Percentiles rank a stretch among this genome's conserved stretches.
phyloP scores from a whole-genome alignment of 345 rosid genomes.

The Aquilaria yunnanensis region DNA sequence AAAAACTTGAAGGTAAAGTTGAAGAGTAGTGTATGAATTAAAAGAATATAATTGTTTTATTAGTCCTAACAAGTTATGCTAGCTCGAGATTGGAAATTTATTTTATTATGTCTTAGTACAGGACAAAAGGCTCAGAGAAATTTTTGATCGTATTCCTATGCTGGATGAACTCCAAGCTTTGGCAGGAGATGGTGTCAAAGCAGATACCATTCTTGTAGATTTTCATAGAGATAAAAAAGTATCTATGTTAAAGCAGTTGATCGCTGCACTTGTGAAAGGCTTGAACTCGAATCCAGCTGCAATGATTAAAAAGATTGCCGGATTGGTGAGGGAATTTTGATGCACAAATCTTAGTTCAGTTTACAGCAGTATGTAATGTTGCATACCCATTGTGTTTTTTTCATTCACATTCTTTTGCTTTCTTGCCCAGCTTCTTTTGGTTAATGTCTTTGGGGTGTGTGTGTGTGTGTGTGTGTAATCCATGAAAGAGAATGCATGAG shows the following conservation, averaged over 20 bases:
- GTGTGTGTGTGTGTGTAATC: no score
- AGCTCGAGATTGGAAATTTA: no score
- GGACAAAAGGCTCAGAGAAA: constrained; percentile 84
- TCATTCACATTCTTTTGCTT: not conserved
- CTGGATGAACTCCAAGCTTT: constrained; percentile 83
- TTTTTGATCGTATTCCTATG: constrained; percentile 65
- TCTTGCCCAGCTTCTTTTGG: not conserved
- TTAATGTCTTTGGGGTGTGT: not conserved
- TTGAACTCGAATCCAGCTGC: constrained; percentile 84
- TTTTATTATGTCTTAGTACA: constrained; percentile 18
- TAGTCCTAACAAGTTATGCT: no score
- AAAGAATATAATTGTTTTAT: no score
- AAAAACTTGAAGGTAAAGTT: no score
- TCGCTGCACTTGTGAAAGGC: constrained; percentile 70
- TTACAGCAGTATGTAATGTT: not conserved
- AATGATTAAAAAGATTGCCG: constrained; percentile 86
- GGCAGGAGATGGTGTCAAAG: constrained; percentile 65
- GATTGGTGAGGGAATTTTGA: constrained; percentile 54
- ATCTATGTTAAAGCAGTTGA: constrained; percentile 80
- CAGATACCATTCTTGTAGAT: constrained; percentile 85
- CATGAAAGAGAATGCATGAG: no score
- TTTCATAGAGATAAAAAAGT: constrained; percentile 79
- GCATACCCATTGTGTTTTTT: not conserved
- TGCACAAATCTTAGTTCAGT: not conserved
- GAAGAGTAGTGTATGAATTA: no score